A percentile compares a stretch with the other conserved stretches of the same genome.
Conservation (phyloP, 108 stramenopile species). For the Fragilaria radians region DNA sequence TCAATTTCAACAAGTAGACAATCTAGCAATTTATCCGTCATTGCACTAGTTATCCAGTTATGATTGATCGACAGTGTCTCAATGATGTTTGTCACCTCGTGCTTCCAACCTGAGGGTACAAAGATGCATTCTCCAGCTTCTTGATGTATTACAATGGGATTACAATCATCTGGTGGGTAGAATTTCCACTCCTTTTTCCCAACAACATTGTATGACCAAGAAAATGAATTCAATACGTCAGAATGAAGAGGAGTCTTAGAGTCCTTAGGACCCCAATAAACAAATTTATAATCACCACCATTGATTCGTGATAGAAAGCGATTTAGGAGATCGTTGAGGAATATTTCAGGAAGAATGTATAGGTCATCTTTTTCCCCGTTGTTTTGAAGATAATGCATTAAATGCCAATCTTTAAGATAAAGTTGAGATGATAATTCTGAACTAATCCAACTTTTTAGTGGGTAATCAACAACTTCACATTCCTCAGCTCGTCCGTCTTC, state of each 20-base stretch:
- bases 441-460: constrained; percentile 41
- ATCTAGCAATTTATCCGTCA: constrained; percentile 41
- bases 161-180: constrained; percentile 13
- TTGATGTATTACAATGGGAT: constrained; percentile 45
- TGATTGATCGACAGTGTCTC: constrained; percentile 85
- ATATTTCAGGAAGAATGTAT: constrained; percentile 43
- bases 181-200: constrained; percentile 84
- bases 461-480: constrained; percentile 43
- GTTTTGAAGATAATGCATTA: constrained; percentile 23
- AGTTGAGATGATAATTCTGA: not conserved
- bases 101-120: constrained; percentile 78
- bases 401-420: constrained; percentile 86
- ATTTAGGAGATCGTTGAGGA: constrained; percentile 56
- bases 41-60: constrained; percentile 75
- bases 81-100: constrained; percentile 67
- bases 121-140: constrained; percentile 65
- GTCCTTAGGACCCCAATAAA: constrained; percentile 75
- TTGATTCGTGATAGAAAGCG: constrained; percentile 33
- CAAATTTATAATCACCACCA: constrained; percentile 75
- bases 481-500: constrained; percentile 63
- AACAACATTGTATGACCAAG: constrained; percentile 80
- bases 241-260: constrained; percentile 66
- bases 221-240: constrained; percentile 82
- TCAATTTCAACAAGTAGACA: constrained; percentile 47
- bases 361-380: constrained; percentile 13